Conservation (phyloP, 345 rosid genomes). For the Sapria himalayana region DNA sequence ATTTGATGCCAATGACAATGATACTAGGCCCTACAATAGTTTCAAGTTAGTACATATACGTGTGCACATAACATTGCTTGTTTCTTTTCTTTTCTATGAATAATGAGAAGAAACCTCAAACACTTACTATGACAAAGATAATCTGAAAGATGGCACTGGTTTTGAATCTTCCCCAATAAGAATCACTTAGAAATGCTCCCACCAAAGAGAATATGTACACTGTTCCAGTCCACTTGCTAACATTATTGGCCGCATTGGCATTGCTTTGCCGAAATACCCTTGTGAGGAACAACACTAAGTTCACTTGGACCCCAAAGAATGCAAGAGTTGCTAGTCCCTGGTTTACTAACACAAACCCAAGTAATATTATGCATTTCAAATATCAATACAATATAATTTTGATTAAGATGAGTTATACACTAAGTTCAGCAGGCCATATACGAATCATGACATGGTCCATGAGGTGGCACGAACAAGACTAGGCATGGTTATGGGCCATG, state of each 20-base stretch:
- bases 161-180: conserved; percentile 98
- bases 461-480: too few relatives aligned
- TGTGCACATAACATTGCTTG: neutral
- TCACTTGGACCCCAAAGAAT: conserved; percentile 96
- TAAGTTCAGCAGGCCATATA: too few relatives aligned
- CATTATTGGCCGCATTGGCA: conserved; percentile 93
- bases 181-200: conserved; percentile 92
- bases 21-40: conserved; percentile 40
- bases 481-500: too few relatives aligned
- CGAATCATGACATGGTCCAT: too few relatives aligned
- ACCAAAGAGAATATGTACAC: conserved; percentile 95
- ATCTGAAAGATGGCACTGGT: conserved; percentile 91
- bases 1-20: conserved; percentile 53
- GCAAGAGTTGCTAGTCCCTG: conserved; percentile 95
- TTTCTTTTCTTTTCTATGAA: neutral
- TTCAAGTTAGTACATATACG: neutral
- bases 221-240: conserved; percentile 99
- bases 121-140: conserved; percentile 79
- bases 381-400: too few relatives aligned
- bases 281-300: conserved; percentile 81
- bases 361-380: too few relatives aligned
- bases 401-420: too few relatives aligned
- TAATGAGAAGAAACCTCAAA: neutral
- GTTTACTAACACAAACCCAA: too few relatives aligned
- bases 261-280: conserved; percentile 79